Conservation (phyloP, 176 grass and related monocot species). For the Metroxylon sagu region DNA sequence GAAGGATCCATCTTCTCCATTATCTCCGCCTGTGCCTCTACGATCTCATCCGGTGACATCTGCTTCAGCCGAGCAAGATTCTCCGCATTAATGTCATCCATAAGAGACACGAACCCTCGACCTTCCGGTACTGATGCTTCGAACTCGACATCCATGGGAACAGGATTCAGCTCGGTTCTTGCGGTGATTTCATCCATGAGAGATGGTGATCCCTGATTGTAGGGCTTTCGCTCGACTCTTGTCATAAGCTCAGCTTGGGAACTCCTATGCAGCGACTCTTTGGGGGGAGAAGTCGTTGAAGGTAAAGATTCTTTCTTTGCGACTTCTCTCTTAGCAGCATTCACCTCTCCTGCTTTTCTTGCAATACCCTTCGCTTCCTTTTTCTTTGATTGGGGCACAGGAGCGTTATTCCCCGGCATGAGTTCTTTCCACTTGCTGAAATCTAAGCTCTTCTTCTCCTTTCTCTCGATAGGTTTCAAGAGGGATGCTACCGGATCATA, state of each 20-base stretch:
- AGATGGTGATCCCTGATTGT: not conserved
- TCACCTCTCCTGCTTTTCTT: conserved; percentile 12
- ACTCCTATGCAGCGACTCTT: no score
- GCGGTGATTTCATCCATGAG: no score
- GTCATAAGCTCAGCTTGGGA: no score
- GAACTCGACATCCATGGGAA: conserved; percentile 3
- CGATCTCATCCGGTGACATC: conserved; percentile 84
- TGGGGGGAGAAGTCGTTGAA: not conserved
- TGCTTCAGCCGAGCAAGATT: conserved; percentile 51
- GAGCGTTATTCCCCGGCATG: conserved; percentile 13
- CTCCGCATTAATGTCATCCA: conserved; percentile 61
- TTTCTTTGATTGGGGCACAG: conserved; percentile 4
- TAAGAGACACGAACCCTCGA: conserved; percentile 14
- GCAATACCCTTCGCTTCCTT: conserved; percentile 27
- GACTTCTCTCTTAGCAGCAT: conserved; percentile 8
- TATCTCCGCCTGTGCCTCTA: conserved; percentile 65
- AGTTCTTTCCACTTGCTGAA: conserved; percentile 70
- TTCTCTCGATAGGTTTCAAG: conserved; percentile 50
- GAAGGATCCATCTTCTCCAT: conserved; percentile 69
- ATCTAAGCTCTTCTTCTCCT: conserved; percentile 75
- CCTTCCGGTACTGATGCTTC: not conserved
- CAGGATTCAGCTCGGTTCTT: not conserved
- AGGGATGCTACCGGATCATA: conserved; percentile 13
- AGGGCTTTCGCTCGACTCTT: not conserved
- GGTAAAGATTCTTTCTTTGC: conserved; percentile 1